phyloP scores from a whole-genome alignment of 192 early-diverging fungal species.

The Thamnidium elegans region DNA sequence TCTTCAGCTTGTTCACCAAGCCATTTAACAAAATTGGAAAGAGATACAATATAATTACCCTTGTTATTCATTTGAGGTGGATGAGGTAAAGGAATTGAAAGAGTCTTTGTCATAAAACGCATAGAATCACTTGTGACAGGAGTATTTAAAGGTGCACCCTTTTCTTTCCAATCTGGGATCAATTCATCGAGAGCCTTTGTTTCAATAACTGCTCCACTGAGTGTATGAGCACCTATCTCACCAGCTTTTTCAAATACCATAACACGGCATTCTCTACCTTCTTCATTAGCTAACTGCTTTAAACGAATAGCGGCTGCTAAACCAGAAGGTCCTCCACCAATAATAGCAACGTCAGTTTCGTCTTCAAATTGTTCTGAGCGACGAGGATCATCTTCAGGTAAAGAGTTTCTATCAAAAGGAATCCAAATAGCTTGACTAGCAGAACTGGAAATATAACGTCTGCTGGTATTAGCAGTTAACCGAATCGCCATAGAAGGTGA shows the following conservation, averaged over 20 bases:
- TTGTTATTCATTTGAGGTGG: constrained; percentile 95
- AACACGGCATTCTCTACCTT: constrained; percentile 84
- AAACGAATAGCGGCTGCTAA: constrained; percentile 93
- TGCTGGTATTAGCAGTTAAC: not conserved
- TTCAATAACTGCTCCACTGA: constrained; percentile 95
- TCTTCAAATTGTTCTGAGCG: constrained; percentile 68
- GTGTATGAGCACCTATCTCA: constrained; percentile 92
- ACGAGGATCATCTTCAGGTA: constrained; percentile 45
- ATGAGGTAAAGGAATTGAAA: constrained; percentile 81
- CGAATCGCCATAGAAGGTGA: constrained; percentile 7
- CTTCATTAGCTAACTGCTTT: constrained; percentile 82
- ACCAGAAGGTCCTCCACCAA: constrained; percentile 93
- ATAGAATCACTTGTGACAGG: constrained; percentile 84
- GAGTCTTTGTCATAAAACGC: constrained; percentile 74
- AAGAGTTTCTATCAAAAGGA: constrained; percentile 31
- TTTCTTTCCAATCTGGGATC: constrained; percentile 97
- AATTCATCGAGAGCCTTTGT: constrained; percentile 89
- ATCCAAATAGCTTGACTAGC: constrained; percentile 25
- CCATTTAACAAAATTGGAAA: constrained; percentile 94
- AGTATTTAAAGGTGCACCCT: constrained; percentile 87
- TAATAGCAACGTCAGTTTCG: constrained; percentile 94
- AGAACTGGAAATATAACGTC: constrained; percentile 7
- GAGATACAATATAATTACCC: constrained; percentile 96
- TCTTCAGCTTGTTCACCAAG: constrained; percentile 96
- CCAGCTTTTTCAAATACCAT: constrained; percentile 92